Percentiles rank a stretch among this genome's conserved stretches.
phyloP scores from a whole-genome alignment of 305 asterid genomes.

The Salvia sclarea region DNA sequence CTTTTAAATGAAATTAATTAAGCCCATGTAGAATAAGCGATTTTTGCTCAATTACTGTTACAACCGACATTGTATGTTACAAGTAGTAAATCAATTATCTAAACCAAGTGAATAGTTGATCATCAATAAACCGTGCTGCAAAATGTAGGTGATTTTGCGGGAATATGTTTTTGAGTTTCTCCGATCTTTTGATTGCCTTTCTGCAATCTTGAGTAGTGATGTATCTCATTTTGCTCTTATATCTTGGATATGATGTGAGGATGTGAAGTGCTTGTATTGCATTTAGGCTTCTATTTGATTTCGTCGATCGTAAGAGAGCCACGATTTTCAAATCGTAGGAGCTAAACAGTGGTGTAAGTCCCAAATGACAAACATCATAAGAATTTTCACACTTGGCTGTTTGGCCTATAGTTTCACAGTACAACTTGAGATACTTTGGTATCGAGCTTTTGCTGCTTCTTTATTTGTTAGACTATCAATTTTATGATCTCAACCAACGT shows the following conservation, averaged over 20 bases:
- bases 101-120: background rate
- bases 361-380: conserved; percentile 1
- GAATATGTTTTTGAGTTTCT: background rate
- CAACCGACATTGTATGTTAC: background rate
- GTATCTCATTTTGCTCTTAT: background rate
- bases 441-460: background rate
- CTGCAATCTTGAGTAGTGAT: background rate
- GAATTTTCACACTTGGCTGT: background rate
- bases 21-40: background rate
- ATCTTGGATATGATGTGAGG: background rate
- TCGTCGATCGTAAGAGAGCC: background rate
- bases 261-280: conserved; percentile 5
- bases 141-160: conserved; percentile 1
- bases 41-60: conserved; percentile 1
- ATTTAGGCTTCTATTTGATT: background rate
- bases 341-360: background rate
- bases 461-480: background rate
- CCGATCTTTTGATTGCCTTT: background rate
- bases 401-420: background rate
- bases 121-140: background rate
- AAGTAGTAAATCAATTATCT: conserved; percentile 1
- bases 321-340: background rate
- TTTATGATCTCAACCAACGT: conserved; percentile 1
- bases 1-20: background rate
- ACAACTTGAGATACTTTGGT: background rate